phyloP scores from a whole-genome alignment of 345 rosid species.

The Eucalyptus grandis region DNA sequence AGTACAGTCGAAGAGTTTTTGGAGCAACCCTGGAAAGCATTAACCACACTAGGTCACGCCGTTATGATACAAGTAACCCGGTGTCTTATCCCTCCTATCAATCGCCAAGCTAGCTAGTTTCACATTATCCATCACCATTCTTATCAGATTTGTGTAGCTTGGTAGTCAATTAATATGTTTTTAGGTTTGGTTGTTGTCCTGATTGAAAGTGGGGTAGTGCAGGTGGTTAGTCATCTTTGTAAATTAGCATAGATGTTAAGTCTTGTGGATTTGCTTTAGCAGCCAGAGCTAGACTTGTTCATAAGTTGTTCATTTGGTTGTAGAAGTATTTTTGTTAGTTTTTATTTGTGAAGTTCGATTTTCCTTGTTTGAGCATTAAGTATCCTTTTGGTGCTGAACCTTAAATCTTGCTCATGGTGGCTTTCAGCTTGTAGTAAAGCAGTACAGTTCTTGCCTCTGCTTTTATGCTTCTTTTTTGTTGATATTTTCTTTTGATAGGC shows the following conservation, averaged over 20 bases:
- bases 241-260: background rate
- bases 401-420: background rate
- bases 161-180: background rate
- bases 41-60: slow-evolving; percentile 46
- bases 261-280: background rate
- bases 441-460: background rate
- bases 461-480: background rate
- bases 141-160: background rate
- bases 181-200: background rate
- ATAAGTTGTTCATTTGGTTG: background rate
- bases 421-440: background rate
- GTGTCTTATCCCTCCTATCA: slow-evolving; percentile 17
- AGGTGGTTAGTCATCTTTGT: background rate
- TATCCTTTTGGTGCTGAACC: background rate
- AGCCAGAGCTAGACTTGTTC: background rate
- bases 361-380: background rate
- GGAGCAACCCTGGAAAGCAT: slow-evolving; percentile 42
- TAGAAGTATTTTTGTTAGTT: background rate
- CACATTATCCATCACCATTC: background rate
- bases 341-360: background rate
- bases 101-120: background rate
- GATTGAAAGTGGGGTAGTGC: background rate
- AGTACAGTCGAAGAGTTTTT: slow-evolving; percentile 51
- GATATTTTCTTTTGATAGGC: background rate
- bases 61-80: slow-evolving; percentile 28